Evolutionary conservation across 192 early-diverging fungal species (phyloP), one percentile per base, ranked within the genome.

Genomic region (Podila verticillata): DNA sequence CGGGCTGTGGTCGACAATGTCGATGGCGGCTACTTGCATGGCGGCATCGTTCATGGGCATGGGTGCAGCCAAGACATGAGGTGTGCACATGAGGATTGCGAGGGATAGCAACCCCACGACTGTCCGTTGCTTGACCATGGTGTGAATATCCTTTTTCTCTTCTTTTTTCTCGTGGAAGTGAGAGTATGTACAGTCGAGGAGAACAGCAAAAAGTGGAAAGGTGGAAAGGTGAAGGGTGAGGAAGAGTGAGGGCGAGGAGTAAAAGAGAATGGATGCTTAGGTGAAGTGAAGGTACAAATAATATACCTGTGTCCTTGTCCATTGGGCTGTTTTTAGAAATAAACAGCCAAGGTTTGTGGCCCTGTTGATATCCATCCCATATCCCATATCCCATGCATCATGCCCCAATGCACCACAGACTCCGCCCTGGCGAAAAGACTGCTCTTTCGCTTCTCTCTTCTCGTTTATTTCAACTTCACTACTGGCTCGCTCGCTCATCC

Each of bases 111-210:
- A n/a, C n/a, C 51, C 51, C 2, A 54, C 6, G 10, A 12, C 22
- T 26, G 51, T 54, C n/a, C n/a, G 20, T n/a, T 54, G 51, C 24
- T 54, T 54, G 51, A 54, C 51, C 51, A 54, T 54, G 22, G 51
- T 54, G 5, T 54, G 51, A 22, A 8, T n/a, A 19, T 51, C 7
- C 17, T 22, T 22, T 51, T 54, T 5, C 17, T 26, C 15, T 47
- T 47, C 15, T 54, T 54, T 2, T n/a, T 54, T 54, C 51, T 24
- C 51, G 17, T 7, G 24, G 24, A 17, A 54, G 51, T 54, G 51
- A 54, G 24, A 24, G 6, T n/a, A 54, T 54, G n/a, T 44, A 44
- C 39, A 54, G 51, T 24, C 20, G 24, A 24, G 51, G 8, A 51
- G 12, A 20, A 24, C 20, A 9, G 51, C 20, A 1, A 24, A 54